phyloP scores from a whole-genome alignment of 768 basidiomycete species.

The Calocybe gangraenosa region DNA sequence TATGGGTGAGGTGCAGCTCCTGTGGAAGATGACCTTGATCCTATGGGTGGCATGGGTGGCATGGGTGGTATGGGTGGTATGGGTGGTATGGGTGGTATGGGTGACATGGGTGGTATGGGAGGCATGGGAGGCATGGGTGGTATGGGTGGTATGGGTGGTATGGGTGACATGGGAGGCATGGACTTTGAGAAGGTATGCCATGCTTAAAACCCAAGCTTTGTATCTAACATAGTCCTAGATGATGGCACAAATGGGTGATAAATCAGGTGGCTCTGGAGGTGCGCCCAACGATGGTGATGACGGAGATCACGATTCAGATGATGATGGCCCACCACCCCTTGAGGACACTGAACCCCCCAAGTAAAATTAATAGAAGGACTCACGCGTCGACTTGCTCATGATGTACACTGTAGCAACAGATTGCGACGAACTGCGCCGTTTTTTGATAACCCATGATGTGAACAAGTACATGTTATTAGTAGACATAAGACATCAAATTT shows the following conservation, averaged over 20 bases:
- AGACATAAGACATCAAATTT: no score
- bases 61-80: neutral
- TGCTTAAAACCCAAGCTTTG: neutral
- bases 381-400: conserved; percentile 4
- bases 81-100: conserved; percentile 39
- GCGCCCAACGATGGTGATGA: conserved; percentile 24
- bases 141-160: conserved; percentile 41
- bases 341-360: conserved; percentile 57
- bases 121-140: conserved; percentile 40
- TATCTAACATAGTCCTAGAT: conserved; percentile 28
- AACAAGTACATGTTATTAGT: no score
- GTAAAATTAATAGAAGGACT: conserved; percentile 18
- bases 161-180: conserved; percentile 40
- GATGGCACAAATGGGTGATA: conserved; percentile 47
- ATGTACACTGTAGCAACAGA: conserved; percentile 5
- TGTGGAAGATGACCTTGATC: no score
- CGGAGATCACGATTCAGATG: conserved; percentile 48
- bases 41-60: conserved; percentile 45
- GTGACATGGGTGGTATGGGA: conserved; percentile 35
- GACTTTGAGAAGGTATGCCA: conserved; percentile 64
- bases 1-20: no score
- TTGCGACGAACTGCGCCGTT: no score
- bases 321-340: conserved; percentile 77
- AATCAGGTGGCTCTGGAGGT: conserved; percentile 6
- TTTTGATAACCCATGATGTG: no score